Conservation (phyloP, 805 yeast species). For the Saturnispora sanitii region DNA sequence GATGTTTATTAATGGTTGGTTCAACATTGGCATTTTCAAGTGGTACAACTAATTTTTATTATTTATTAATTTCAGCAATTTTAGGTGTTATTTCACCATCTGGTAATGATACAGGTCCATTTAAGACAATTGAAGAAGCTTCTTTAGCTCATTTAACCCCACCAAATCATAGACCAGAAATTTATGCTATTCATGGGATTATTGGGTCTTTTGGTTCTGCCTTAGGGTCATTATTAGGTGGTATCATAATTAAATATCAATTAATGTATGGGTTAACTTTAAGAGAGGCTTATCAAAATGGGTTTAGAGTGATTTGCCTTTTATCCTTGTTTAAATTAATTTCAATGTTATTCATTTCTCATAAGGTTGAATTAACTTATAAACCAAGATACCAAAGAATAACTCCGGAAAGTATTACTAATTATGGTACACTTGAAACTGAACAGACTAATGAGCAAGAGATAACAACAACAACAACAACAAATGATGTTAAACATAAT, state of each 20-base stretch:
- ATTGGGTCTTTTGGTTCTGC: slow-evolving; percentile 67
- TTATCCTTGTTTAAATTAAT: slow-evolving; percentile 44
- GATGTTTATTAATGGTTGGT: slow-evolving; percentile 55
- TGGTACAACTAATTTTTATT: slow-evolving; percentile 37
- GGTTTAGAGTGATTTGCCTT: slow-evolving; percentile 47
- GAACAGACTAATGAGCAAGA: background rate
- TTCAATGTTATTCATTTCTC: slow-evolving; percentile 41
- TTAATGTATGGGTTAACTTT: slow-evolving; percentile 25
- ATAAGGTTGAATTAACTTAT: slow-evolving; percentile 39
- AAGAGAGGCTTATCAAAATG: slow-evolving; percentile 41
- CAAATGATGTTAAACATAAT: slow-evolving; percentile 14
- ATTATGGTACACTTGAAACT: background rate
- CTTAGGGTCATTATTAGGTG: slow-evolving; percentile 57
- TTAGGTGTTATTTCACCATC: slow-evolving; percentile 82
- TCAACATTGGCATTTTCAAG: slow-evolving; percentile 61
- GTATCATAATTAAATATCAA: slow-evolving; percentile 43
- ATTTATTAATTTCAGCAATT: slow-evolving; percentile 61
- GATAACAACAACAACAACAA: background rate
- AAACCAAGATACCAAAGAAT: slow-evolving; percentile 17
- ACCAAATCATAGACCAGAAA: slow-evolving; percentile 51
- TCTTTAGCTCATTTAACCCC: slow-evolving; percentile 72
- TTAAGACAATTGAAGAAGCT: slow-evolving; percentile 77
- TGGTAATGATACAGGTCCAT: slow-evolving; percentile 88
- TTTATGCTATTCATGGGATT: slow-evolving; percentile 67
- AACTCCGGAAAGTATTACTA: background rate